Base-by-base conservation (phyloP, 495 filamentous ascomycete genomes). In the Annulohypoxylon stygium region DNA sequence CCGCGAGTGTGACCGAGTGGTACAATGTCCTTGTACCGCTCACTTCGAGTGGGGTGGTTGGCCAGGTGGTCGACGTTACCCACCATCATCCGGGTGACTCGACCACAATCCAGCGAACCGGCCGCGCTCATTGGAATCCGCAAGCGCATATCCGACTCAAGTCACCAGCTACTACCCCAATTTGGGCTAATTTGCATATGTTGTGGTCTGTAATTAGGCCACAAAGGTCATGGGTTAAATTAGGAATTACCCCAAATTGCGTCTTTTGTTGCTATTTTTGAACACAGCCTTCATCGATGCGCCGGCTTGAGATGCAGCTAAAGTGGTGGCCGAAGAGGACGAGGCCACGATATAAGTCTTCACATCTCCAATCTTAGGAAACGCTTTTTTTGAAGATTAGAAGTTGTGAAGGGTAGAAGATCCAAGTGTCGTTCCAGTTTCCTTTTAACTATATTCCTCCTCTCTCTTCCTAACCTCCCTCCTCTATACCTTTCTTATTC, bases 301-400 rank as follows among this genome's bases (percentile, higher is more conserved):
- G 75, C 70, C 75, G 70, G 45, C 62, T 74, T 70, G 64, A 53
- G 69, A 75, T 71, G 71, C 68, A 76, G 69, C 71, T 74, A 67
- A 34, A 64, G 71, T 74, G 71, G 71, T 74, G 76, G 61, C 65
- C 64, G 67, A 70, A 60, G 74, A 68, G 67, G 67, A 67, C 66
- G 37, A 75, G 78, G 78, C 79, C 77, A 79, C 74, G 76, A 84
- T 86, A 85, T 86, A 85, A 85, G 82, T 80, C 82, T 82, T 84
- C 78, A 79, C 82, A 81, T 77, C 61, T 78, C 77, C 76, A 75
- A 80, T 78, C 79, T 79, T 78, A 30, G 55, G 34, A 33, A 71
- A 62, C 71, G 78, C 60, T 70, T 76, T 79, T 73, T 61, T 79
- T 71, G 58, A 78, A 69, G 76, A 62, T 71, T 71, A 73, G 58